Percentiles rank a stretch among this genome's conserved stretches.
phyloP scores from a whole-genome alignment of 768 basidiomycete genomes.

The Mycena floridula region DNA sequence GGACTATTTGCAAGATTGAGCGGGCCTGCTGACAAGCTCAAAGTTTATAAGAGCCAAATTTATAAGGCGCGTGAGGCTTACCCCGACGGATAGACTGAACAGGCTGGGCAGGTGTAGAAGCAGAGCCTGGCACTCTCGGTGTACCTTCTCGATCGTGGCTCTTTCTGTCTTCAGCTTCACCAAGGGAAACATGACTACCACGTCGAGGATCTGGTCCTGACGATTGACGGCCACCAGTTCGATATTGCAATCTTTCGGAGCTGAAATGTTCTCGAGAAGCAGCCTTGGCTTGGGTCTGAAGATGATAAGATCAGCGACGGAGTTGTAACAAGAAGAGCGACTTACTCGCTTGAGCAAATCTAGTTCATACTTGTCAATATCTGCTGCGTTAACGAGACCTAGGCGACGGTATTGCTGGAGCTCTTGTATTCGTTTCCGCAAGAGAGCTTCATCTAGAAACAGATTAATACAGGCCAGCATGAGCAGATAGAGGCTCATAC shows the following conservation, averaged over 20 bases:
- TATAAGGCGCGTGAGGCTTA: too few relatives aligned
- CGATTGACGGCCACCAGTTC: constrained; percentile 46
- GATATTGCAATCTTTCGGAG: constrained; percentile 46
- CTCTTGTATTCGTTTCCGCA: constrained; percentile 86
- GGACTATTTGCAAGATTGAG: constrained; percentile 90
- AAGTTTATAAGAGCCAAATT: constrained; percentile 36
- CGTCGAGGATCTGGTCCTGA: constrained; percentile 52
- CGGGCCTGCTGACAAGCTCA: constrained; percentile 42
- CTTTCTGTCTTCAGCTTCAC: constrained; percentile 44
- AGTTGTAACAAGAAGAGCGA: constrained; percentile 7
- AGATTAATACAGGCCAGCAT: constrained; percentile 2
- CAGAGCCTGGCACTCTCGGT: constrained; percentile 35
- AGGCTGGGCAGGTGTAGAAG: constrained; percentile 28
- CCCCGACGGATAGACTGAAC: too few relatives aligned
- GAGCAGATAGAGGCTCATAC: constrained; percentile 39
- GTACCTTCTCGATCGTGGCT: constrained; percentile 59
- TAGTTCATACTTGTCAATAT: constrained; percentile 84
- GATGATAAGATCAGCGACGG: background rate
- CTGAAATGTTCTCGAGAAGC: constrained; percentile 58
- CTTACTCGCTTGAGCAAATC: constrained; percentile 71
- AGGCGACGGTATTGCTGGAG: constrained; percentile 85
- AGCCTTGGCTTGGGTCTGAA: constrained; percentile 58
- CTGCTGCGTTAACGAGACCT: constrained; percentile 78
- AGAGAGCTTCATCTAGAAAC: constrained; percentile 72
- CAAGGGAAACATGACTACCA: too few relatives aligned